Conservation (phyloP, 106 monocot species). For the Dendrobium huoshanense region DNA sequence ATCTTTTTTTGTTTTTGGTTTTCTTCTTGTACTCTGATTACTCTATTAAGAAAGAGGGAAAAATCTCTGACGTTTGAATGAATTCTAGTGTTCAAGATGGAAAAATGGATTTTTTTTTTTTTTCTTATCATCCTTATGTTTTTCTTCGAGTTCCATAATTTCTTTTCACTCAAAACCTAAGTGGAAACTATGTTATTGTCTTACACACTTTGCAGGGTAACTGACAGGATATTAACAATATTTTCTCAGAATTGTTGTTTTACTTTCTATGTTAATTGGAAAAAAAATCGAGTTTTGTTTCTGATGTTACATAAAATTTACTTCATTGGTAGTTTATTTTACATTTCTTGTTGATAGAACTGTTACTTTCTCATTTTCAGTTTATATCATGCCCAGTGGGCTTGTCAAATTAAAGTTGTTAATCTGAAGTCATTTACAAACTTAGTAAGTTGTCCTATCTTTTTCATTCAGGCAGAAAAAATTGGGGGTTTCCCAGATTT, state of each 20-base stretch:
- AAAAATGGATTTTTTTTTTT: not conserved
- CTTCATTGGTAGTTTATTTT: not conserved
- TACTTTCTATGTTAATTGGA: not conserved
- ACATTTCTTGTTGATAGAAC: not conserved
- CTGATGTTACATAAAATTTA: not conserved
- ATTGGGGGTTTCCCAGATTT: slow-evolving; percentile 39
- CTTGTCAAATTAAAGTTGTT: not conserved
- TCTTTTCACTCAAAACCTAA: not conserved
- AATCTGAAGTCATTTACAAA: not conserved
- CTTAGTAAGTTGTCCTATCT: not conserved
- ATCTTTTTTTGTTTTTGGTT: not conserved
- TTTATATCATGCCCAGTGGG: not conserved
- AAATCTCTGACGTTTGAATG: not conserved
- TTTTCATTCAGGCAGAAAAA: not conserved
- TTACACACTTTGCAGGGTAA: not conserved
- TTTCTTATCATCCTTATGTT: not conserved
- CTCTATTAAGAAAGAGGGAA: not conserved
- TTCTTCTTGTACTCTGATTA: too few species aligned
- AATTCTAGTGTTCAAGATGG: not conserved
- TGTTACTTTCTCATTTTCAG: not conserved
- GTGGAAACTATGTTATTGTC: not conserved
- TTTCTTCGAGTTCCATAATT: not conserved
- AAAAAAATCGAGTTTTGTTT: not conserved
- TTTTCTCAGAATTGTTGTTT: not conserved
- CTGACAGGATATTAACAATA: not conserved